Conservation (phyloP, 2,329 filamentous ascomycete genomes). For the Ascochyta fabae region DNA sequence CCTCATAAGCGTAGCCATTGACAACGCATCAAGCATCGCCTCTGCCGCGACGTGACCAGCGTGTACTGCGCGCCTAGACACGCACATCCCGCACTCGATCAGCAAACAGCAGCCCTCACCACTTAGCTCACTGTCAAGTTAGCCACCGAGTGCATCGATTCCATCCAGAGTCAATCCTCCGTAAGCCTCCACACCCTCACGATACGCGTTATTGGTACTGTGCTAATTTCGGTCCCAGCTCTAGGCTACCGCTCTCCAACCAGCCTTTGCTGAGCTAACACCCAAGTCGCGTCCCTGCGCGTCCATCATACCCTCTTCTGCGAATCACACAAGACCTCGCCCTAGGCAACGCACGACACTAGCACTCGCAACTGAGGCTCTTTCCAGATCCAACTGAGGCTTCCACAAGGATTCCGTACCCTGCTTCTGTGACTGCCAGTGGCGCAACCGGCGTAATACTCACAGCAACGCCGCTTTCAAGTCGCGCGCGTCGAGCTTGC, state of each 20-base stretch:
- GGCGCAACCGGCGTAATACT: constrained; percentile 44
- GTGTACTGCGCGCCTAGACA: constrained; percentile 39
- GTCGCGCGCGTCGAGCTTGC: constrained; percentile 33
- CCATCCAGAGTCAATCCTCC: constrained; percentile 27
- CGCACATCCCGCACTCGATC: constrained; percentile 37
- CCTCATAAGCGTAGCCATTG: constrained; percentile 52
- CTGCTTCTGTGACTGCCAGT: constrained; percentile 38
- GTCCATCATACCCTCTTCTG: constrained; percentile 28
- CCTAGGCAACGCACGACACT: constrained; percentile 37
- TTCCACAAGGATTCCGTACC: constrained; percentile 28
- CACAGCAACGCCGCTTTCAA: constrained; percentile 30
- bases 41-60: constrained; percentile 47
- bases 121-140: constrained; percentile 24
- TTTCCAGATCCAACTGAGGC: constrained; percentile 21
- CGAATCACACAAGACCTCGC: constrained; percentile 23
- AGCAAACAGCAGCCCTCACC: constrained; percentile 44
- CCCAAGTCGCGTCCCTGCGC: constrained; percentile 37
- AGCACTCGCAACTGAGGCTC: constrained; percentile 25
- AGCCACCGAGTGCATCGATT: constrained; percentile 26
- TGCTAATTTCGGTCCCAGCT: constrained; percentile 41
- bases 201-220: constrained; percentile 35
- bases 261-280: constrained; percentile 34
- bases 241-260: constrained; percentile 42
- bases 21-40: constrained; percentile 52
- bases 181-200: constrained; percentile 30